These are phyloP conservation scores for Striga hermonthica DNA, from an alignment of 305 asterid species.

Conservation along the genomic window DNA sequence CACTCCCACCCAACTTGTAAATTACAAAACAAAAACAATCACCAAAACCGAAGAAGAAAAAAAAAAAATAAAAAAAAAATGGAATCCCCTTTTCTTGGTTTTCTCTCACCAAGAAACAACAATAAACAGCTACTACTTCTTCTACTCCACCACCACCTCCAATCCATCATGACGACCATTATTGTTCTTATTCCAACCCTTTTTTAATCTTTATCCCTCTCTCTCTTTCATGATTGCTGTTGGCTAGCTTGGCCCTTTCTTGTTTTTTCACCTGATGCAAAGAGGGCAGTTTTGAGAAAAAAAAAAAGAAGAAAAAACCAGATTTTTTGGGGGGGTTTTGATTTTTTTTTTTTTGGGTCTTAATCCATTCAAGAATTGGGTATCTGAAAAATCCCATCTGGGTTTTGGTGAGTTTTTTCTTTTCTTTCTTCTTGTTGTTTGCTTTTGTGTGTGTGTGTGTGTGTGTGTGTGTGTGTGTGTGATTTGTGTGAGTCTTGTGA, in stretches of 20 bases:
- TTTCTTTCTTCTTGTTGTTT: not conserved
- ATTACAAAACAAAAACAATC: too few species aligned
- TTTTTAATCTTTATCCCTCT: not conserved
- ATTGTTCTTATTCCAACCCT: not conserved
- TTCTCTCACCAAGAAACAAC: constrained; percentile 14
- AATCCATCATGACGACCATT: not conserved
- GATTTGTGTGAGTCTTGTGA: constrained; percentile 31
- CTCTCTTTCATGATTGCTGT: constrained; percentile 2
- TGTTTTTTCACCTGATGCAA: not conserved
- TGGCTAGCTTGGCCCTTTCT: not conserved
- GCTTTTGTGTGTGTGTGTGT: constrained; percentile 5
- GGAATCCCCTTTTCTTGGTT: not conserved
- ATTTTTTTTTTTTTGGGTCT: not conserved
- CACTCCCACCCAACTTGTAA: too few species aligned
- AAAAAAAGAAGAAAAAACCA: not conserved
- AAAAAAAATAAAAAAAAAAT: too few species aligned
- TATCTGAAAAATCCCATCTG: not conserved
- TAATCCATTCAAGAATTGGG: too few species aligned
- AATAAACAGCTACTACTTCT: not conserved
- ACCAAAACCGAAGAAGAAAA: not conserved
- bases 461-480: constrained; percentile 22
- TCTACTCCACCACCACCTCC: not conserved
- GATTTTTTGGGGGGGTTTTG: not conserved
- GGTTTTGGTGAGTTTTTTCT: constrained; percentile 4
- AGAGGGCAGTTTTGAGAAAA: not conserved